Base-by-base conservation (phyloP, 2,329 filamentous ascomycete genomes). In the Shiraia sp. region DNA sequence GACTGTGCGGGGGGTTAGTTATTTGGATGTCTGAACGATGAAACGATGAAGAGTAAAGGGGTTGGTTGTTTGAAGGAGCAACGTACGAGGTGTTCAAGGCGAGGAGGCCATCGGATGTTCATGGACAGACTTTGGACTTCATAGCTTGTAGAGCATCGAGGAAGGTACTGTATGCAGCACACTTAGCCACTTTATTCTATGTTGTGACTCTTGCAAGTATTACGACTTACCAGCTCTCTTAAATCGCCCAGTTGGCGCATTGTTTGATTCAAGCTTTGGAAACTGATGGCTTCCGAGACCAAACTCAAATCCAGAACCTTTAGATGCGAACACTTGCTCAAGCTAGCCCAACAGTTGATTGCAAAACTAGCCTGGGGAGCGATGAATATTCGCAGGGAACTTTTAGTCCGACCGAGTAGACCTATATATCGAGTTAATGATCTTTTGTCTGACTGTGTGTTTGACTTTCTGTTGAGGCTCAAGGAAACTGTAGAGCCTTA, bases 351-450 rank as follows among this genome's bases (percentile, higher is more conserved):
- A 56, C 78, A 79, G 46, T 81, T 80, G 36, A 78, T 64, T 2
- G 76, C 76, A 53, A 85, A 84, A 3, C 76, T 77, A 4, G 77
- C 73, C 45, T 79, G 78, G 1, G 82, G 82, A 1, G 81, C 80
- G 32, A 77, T 61, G 56, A 84, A 83, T n/a, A 67, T 61, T 47
- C 77, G 70, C 13, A 85, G 58, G 2, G 69, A 74, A 5, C 66
- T 61, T 47, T 79, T 82, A 1, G 79, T 75, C 35, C 79, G 70
- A 16, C 77, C 73, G 3, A 85, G 66, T 6, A 85, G 62, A 23
- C 80, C 74, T 14, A 12, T 10, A 23, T 26, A 6, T 3, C 26
- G 3, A 5, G 6, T 13, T 15, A 17, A 35, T 23, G n/a, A n/a
- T n/a, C n/a, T n/a, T n/a, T n/a, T n/a, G n/a, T n/a, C n/a, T n/a